phyloP scores from a whole-genome alignment of 176 grass and related monocot species.

The Triticum turgidum region DNA sequence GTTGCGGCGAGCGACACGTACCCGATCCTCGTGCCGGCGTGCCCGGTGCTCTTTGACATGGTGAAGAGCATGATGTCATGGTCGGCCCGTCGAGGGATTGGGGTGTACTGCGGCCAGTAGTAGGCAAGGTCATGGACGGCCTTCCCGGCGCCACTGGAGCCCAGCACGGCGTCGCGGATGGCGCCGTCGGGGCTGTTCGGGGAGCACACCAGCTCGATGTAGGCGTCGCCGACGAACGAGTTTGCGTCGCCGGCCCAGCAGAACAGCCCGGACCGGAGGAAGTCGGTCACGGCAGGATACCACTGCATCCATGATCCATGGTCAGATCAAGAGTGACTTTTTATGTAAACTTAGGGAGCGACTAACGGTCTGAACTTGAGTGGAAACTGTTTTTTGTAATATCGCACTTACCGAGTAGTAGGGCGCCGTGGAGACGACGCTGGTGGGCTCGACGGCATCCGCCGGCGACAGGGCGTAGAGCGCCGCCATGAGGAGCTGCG shows the following conservation, averaged over 20 bases:
- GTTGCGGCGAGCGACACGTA: background rate
- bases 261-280: slow-evolving; percentile 63
- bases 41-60: slow-evolving; percentile 80
- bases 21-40: slow-evolving; percentile 88
- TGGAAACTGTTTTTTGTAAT: too few relatives aligned
- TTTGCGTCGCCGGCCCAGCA: slow-evolving; percentile 73
- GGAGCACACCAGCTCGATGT: slow-evolving; percentile 82
- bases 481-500: slow-evolving; percentile 82
- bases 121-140: slow-evolving; percentile 77
- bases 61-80: slow-evolving; percentile 95
- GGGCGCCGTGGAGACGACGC: slow-evolving; percentile 63
- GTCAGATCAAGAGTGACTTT: too few relatives aligned
- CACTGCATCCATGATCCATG: slow-evolving; percentile 38
- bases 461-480: slow-evolving; percentile 67
- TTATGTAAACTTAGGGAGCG: too few relatives aligned
- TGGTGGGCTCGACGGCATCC: slow-evolving; percentile 33
- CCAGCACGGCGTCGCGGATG: too few relatives aligned
- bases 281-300: slow-evolving; percentile 55
- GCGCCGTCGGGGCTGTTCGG: too few relatives aligned
- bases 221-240: slow-evolving; percentile 42
- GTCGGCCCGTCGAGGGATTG: slow-evolving; percentile 46
- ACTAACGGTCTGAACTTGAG: background rate
- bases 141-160: slow-evolving; percentile 43
- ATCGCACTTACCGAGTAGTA: slow-evolving; percentile 74
- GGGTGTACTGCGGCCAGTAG: slow-evolving; percentile 93